Base-by-base conservation (phyloP, 805 yeast species). In the Lachancea fermentati region DNA sequence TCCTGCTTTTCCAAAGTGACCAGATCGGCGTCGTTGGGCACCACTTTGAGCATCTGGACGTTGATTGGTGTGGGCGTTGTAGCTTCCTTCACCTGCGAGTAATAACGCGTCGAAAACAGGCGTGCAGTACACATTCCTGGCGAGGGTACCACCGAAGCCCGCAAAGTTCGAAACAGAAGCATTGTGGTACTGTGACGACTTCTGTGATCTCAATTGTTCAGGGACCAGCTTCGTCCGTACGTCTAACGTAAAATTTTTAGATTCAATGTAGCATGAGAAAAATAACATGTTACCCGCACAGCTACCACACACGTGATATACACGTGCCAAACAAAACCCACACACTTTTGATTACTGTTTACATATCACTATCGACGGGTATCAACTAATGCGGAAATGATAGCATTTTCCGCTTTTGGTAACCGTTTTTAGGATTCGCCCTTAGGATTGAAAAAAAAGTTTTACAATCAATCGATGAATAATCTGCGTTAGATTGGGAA, bases 1-100 rank as follows among this genome's bases (percentile, higher is more conserved):
- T 88, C 95, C 68, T 84, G 93, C 53, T 69, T 69, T 64, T 88
- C 97, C 61, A 88, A 70, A 22, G 78, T 86, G 6, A 91, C 85
- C 44, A 78, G 57, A 48, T 74, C 78, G 5, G 68, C 47, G 38
- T 66, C 62, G 52, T 73, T 65, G 26, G 69, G 67, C 19, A 68
- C 62, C 42, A 72, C 63, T 37, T 65, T 65, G 36, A 69, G 51
- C 37, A 59, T 47, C 12, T 46, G 52, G 1, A 57, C 53, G 4
- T 52, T 47, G 9, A 54, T 39, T 8, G 40, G 28, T 11, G 30
- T 32, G 3, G 39, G 34, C 19, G 26, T 12, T 29, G 24, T 34
- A 29, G 35, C 28, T 15, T 39, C 41, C 34, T 46, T 48, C 41
- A 7, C 33, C 9, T 5, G 32, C 30, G 18, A 36, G 29, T 14